Conservation (phyloP, 768 basidiomycete genomes). For the Cubamyces sp. region DNA sequence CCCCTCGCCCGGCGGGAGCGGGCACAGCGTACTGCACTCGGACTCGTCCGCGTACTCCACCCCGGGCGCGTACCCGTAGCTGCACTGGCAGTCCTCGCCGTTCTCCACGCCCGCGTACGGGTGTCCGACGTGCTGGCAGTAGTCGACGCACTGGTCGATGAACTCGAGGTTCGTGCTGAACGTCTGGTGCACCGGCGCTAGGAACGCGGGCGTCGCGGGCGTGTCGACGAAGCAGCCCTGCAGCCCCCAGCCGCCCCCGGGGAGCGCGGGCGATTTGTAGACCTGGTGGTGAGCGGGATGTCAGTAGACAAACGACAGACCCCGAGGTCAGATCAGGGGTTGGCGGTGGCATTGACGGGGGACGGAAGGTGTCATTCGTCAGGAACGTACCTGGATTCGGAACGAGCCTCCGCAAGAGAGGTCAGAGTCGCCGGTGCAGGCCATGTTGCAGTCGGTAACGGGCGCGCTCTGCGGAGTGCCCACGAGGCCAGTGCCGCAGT, state of each 20-base stretch:
- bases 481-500: constrained; percentile 29
- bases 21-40: constrained; percentile 20
- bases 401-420: constrained; percentile 28
- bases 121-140: constrained; percentile 16
- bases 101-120: constrained; percentile 21
- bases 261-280: constrained; percentile 25
- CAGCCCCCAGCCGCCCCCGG: constrained; percentile 8
- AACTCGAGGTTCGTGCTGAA: constrained; percentile 19
- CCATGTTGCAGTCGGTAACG: constrained; percentile 27
- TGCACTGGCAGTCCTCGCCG: constrained; percentile 25
- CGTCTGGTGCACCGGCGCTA: constrained; percentile 4
- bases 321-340: no score
- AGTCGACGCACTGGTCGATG: constrained; percentile 20
- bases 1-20: constrained; percentile 17
- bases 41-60: constrained; percentile 9
- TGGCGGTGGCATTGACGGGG: no score
- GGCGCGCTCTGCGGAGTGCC: constrained; percentile 18
- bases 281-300: constrained; percentile 1
- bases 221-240: constrained; percentile 26
- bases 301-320: background rate
- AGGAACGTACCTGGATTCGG: constrained; percentile 26
- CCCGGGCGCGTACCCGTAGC: constrained; percentile 9
- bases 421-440: constrained; percentile 23
- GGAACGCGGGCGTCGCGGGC: constrained; percentile 14
- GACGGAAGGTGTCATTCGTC: background rate